Percentiles rank a stretch among this genome's conserved stretches.
Evolutionary conservation across 2,329 filamentous ascomycete species (phyloP).

Genomic region (Coniochaeta sp.): DNA sequence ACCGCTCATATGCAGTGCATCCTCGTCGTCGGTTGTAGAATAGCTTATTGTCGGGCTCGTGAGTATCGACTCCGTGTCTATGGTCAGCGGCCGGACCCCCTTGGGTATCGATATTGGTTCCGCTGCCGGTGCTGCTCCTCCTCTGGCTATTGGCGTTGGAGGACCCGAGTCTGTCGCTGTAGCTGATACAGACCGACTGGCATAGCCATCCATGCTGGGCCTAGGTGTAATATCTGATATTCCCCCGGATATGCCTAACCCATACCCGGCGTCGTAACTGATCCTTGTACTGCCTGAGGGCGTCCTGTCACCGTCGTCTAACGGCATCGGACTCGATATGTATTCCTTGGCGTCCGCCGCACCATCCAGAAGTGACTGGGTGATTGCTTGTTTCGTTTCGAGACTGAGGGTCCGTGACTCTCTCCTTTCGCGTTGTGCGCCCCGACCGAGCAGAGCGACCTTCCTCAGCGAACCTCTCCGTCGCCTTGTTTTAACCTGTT

Average conservation of each 20-base stretch:
- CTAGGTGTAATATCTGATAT: constrained; percentile 38
- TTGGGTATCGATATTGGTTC: constrained; percentile 11
- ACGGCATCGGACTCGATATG: constrained; percentile 11
- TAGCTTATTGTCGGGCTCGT: constrained; percentile 51
- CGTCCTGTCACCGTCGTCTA: constrained; percentile 12
- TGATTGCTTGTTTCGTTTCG: constrained; percentile 25
- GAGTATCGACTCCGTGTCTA: constrained; percentile 16
- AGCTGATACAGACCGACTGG: constrained; percentile 20
- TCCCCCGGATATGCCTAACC: constrained; percentile 40
- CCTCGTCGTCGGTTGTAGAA: constrained; percentile 80
- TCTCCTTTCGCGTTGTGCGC: constrained; percentile 52
- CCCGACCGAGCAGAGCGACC: constrained; percentile 72
- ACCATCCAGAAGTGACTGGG: constrained; percentile 10
- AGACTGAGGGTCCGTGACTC: constrained; percentile 40
- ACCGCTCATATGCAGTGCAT: constrained; percentile 55
- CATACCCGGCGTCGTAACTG: constrained; percentile 24
- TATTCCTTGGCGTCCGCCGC: neutral
- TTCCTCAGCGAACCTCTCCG: constrained; percentile 83
- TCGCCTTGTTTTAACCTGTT: constrained; percentile 51
- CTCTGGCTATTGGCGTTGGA: neutral
- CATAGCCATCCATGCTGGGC: constrained; percentile 37
- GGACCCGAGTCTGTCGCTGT: neutral
- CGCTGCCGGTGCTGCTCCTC: neutral
- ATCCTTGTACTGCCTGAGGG: constrained; percentile 1
- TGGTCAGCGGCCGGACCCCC: constrained; percentile 5